Percentiles rank a stretch among this genome's conserved stretches.
These are phyloP conservation scores for Hibiscus tridactylites DNA, from an alignment of 345 rosid species.

Conservation along the genomic window DNA sequence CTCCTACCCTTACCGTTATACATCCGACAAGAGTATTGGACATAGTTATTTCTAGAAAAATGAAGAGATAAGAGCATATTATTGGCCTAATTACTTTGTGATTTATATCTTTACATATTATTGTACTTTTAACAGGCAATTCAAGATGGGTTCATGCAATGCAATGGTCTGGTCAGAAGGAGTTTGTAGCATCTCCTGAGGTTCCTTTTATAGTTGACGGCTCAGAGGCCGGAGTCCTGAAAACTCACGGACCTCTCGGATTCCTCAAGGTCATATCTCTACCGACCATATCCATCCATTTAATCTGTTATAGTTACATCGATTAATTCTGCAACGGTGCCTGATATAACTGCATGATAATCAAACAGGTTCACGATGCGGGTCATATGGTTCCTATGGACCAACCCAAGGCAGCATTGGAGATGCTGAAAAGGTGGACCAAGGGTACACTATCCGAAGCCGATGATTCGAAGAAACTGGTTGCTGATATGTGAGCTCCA, in stretches of 20 bases:
- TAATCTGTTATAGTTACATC: not conserved
- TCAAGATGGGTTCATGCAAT: conserved; percentile 98
- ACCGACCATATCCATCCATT: not conserved
- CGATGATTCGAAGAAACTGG: conserved; percentile 25
- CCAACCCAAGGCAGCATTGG: conserved; percentile 77
- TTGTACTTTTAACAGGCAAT: conserved; percentile 47
- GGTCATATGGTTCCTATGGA: conserved; percentile 99
- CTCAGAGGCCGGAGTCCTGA: conserved; percentile 67
- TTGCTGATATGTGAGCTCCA: conserved; percentile 59
- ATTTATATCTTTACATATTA: not conserved
- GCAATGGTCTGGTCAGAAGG: conserved; percentile 85
- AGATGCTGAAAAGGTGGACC: conserved; percentile 88
- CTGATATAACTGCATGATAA: conserved; percentile 11
- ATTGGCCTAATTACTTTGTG: not conserved
- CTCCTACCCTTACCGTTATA: not conserved
- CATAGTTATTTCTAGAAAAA: not conserved
- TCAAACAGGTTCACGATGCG: conserved; percentile 68
- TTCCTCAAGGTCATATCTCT: conserved; percentile 70
- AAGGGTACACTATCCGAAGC: conserved; percentile 33
- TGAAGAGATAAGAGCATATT: not conserved
- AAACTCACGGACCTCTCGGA: conserved; percentile 57
- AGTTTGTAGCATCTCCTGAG: conserved; percentile 51
- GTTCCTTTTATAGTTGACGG: conserved; percentile 67
- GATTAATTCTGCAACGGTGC: too few species aligned
- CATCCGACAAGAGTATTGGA: not conserved